Conservation (phyloP, 179 eudicot genomes). For the Silene vulgaris region DNA sequence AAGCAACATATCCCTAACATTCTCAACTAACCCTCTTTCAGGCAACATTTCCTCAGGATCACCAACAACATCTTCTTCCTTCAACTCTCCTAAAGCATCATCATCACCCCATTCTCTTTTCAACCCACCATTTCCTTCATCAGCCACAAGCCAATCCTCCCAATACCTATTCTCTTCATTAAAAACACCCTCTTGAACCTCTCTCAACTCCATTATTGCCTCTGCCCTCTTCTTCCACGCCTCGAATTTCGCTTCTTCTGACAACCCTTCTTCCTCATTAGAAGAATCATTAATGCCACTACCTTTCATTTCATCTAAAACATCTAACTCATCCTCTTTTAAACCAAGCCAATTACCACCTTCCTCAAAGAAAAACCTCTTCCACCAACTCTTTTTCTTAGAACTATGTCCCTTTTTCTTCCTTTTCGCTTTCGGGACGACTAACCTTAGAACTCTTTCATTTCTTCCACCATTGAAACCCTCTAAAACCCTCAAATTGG, state of each 20-base stretch:
- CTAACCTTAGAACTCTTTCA: conserved; percentile 28
- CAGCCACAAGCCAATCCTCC: conserved; percentile 90
- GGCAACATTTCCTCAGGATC: conserved; percentile 54
- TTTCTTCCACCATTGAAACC: conserved; percentile 31
- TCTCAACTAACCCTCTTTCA: conserved; percentile 66
- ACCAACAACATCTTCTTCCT: conserved; percentile 33
- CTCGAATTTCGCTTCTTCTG: conserved; percentile 71
- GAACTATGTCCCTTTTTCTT: conserved; percentile 15
- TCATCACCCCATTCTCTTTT: conserved; percentile 28
- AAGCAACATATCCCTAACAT: conserved; percentile 53
- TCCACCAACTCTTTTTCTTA: conserved; percentile 73
- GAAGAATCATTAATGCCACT: conserved; percentile 18
- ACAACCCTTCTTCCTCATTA: conserved; percentile 34
- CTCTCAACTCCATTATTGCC: conserved; percentile 78
- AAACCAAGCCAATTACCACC: conserved; percentile 83
- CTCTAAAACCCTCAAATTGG: conserved; percentile 21
- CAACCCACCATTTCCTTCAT: conserved; percentile 35
- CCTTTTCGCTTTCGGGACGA: conserved; percentile 47
- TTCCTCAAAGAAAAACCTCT: conserved; percentile 70
- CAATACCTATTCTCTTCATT: conserved; percentile 80
- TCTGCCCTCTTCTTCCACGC: conserved; percentile 93
- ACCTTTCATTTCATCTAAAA: conserved; percentile 37
- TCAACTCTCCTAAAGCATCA: conserved; percentile 25
- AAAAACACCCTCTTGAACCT: conserved; percentile 68
- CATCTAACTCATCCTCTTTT: conserved; percentile 61